These are phyloP conservation scores for Exophiala phaeomuriformis DNA, from an alignment of 2,329 filamentous ascomycete genomes.

Conservation along the genomic window DNA sequence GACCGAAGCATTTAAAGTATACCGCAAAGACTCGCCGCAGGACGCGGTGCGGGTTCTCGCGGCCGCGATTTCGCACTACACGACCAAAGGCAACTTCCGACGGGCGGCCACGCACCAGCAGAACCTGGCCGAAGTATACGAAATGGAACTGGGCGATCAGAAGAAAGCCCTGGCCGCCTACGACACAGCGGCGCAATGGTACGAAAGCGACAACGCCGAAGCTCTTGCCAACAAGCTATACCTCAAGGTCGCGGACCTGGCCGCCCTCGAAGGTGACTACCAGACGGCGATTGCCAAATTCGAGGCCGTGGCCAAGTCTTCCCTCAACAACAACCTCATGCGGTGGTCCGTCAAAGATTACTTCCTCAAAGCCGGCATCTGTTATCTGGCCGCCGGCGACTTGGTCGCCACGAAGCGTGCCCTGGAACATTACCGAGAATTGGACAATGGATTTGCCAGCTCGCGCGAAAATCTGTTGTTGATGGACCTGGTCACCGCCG, in stretches of 20 bases:
- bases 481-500: constrained; percentile 63
- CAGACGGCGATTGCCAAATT: constrained; percentile 73
- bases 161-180: constrained; percentile 76
- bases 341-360: constrained; percentile 93
- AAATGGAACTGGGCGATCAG: constrained; percentile 70
- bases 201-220: constrained; percentile 74
- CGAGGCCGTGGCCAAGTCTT: constrained; percentile 71
- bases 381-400: constrained; percentile 71
- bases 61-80: constrained; percentile 76
- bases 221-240: constrained; percentile 90
- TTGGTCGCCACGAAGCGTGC: constrained; percentile 71
- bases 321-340: constrained; percentile 85
- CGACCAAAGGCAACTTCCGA: constrained; percentile 80
- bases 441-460: constrained; percentile 67
- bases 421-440: constrained; percentile 71
- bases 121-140: constrained; percentile 76
- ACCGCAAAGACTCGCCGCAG: constrained; percentile 74
- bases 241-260: constrained; percentile 83
- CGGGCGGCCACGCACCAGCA: constrained; percentile 87
- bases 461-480: constrained; percentile 78
- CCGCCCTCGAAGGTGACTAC: constrained; percentile 76
- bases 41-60: constrained; percentile 76
- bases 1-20: constrained; percentile 90
- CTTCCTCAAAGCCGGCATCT: constrained; percentile 87
- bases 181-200: constrained; percentile 81